Base-by-base conservation (phyloP, 768 basidiomycete genomes). In the Scleroderma bovista region DNA sequence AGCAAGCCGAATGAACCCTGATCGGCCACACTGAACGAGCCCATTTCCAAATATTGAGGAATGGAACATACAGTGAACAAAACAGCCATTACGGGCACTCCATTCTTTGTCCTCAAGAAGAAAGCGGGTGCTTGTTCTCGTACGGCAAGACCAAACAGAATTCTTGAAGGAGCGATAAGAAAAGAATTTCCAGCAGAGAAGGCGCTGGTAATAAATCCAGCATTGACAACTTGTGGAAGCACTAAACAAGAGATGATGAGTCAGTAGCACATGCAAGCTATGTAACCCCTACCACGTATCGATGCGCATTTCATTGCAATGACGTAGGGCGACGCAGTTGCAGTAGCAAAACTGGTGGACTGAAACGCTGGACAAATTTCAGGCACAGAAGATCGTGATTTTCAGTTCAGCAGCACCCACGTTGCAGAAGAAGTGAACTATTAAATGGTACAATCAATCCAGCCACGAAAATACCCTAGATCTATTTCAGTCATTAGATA, bases 241-340 rank as follows among this genome's bases (percentile, higher is more conserved):
- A 74, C 79, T 74, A 16, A 58, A 29, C 49, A 43, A 43, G 51
- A 32, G 2, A 31, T 17, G 26, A 58, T 26, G 19, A 24, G 32
- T 20, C 43, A 32, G 11, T 39, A 20, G 31, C 33, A 33, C 20
- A 15, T 29, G 26, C 26, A 26, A 36, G 22, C 3, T 22, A 22
- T 4, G 26, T 34, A 15, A n/a, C 22, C 10, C 53, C 9, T 47
- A 75, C 75, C 78, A 66, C 77, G 81, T 61, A 88, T 79, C 12
- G 87, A 84, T 0, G 85, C 83, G 38, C 75, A 73, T 29, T 67
- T 75, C 55, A 91, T 81, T 9, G 88, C 88, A 53, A 92, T 85
- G 51, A 92, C 88, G 67, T 86, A 93, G 3, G 90, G 89, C 3
- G 86, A 88, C 46, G 81, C 58, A 1, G 84, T 78, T 15, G 87